A percentile compares a stretch with the other conserved stretches of the same genome.
Evolutionary conservation across 352 stramenopile genomes (phyloP).

Genomic region (Phytophthora sp.): DNA sequence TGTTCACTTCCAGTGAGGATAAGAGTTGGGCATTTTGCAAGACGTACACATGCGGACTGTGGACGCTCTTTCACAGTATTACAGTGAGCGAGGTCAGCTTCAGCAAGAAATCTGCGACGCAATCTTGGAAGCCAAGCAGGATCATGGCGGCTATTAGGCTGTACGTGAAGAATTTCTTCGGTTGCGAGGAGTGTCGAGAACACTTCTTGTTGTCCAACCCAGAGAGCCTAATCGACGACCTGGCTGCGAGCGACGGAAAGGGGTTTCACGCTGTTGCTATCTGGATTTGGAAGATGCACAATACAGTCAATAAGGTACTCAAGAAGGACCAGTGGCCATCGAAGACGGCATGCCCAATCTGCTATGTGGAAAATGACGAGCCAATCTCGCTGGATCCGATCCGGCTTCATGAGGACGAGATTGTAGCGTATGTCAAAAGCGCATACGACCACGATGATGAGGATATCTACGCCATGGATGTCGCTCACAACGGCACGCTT

Average conservation of each 20-base stretch:
- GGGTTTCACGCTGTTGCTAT: slow-evolving; percentile 54
- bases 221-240: slow-evolving; percentile 49
- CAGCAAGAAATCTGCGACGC: slow-evolving; percentile 26
- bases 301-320: slow-evolving; percentile 80
- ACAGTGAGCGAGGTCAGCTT: slow-evolving; percentile 44
- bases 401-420: slow-evolving; percentile 54
- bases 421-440: slow-evolving; percentile 58
- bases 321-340: slow-evolving; percentile 75
- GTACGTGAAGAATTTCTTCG: slow-evolving; percentile 85
- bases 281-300: slow-evolving; percentile 89
- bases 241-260: slow-evolving; percentile 45
- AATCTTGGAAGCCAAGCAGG: slow-evolving; percentile 60
- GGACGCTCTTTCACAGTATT: slow-evolving; percentile 85
- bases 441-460: slow-evolving; percentile 61
- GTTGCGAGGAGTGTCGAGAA: slow-evolving; percentile 74
- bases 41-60: slow-evolving; percentile 84
- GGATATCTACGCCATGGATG: slow-evolving; percentile 56
- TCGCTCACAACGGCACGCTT: slow-evolving; percentile 47
- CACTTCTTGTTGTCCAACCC: slow-evolving; percentile 81
- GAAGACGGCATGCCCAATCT: slow-evolving; percentile 55
- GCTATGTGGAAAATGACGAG: slow-evolving; percentile 61
- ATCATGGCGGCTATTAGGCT: slow-evolving; percentile 67
- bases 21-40: slow-evolving; percentile 58
- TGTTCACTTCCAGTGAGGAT: slow-evolving; percentile 66
- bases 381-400: slow-evolving; percentile 54